Evolutionary conservation across 371 early-diverging fungal species (phyloP), one percentile per base, ranked within the genome.

Genomic region (Rhizopus delemar): DNA sequence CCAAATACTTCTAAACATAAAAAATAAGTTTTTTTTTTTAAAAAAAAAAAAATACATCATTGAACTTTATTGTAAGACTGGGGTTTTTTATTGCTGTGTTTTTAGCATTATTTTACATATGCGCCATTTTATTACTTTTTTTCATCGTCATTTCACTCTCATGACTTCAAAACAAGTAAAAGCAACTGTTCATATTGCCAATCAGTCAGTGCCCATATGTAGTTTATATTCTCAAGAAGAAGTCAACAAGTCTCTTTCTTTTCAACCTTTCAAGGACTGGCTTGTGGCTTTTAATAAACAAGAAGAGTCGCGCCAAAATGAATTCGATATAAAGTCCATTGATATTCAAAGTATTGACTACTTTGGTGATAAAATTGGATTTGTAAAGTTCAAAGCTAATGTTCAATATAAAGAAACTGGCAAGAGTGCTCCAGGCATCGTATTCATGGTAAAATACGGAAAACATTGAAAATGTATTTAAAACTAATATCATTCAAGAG

Each of bases 311-410:
- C 63, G 73, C 15, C 13, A 63, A 6, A 51, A 68, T 22, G 81
- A 78, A 49, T 51, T 77, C 53, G 71, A 70, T 13, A 63, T 84
- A 41, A 55, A 70, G 0, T 68, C 76, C 5, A 75, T 90, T 41
- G 75, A 82, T 39, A 72, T 93, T 49, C 90, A 86, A 53, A 86
- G 77, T 62, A 84, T 87, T 6, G 93, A 91, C 58, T 68, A 78
- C 31, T 93, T 93, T 69, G 77, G 80, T 4, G 73, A 76, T 5
- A 82, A 84, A 2, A 67, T 92, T 56, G 93, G 94, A 5, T 94
- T 94, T 60, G 63, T 89, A 8, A 93, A 94, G 66, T 82, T 93
- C 46, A 69, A 78, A 41, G 81, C 85, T 4, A 77, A 87, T 41
- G 91, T 83, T 0, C 58, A 68, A 11, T 69, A 74, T 5, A 64